Conservation (phyloP, 495 filamentous ascomycete genomes). For the Aeminium ludgeri region DNA sequence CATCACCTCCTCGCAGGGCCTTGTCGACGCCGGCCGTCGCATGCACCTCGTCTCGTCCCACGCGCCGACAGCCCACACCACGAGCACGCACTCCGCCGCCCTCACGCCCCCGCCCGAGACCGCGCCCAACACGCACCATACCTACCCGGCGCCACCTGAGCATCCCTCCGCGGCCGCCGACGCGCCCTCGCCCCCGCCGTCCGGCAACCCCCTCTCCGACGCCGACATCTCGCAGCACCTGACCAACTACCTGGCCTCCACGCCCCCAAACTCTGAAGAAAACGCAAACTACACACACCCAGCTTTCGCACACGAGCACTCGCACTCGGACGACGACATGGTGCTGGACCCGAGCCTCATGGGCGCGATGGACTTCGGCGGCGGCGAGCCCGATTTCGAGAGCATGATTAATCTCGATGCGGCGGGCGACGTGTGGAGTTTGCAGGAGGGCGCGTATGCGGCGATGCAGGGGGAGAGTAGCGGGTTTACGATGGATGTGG, state of each 20-base stretch:
- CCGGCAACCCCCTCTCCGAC: slow-evolving; percentile 16
- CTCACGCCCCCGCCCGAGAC: slow-evolving; percentile 28
- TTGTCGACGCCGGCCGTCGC: slow-evolving; percentile 24
- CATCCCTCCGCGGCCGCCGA: slow-evolving; percentile 2
- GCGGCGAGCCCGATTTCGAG: slow-evolving; percentile 28
- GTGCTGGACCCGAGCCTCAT: neutral
- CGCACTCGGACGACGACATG: slow-evolving; percentile 8
- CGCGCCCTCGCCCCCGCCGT: neutral
- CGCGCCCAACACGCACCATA: too few species aligned
- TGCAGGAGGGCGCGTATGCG: slow-evolving; percentile 12
- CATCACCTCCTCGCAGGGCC: slow-evolving; percentile 22
- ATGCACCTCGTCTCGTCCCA: slow-evolving; percentile 15
- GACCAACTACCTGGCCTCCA: slow-evolving; percentile 26
- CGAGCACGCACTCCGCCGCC: slow-evolving; percentile 14
- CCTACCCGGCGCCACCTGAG: too few species aligned
- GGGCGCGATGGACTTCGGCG: slow-evolving; percentile 17
- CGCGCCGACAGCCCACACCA: too few species aligned
- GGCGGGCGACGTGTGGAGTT: slow-evolving; percentile 15
- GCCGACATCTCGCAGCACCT: slow-evolving; percentile 23
- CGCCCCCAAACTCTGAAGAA: slow-evolving; percentile 25
- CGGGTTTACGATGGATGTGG: slow-evolving; percentile 24
- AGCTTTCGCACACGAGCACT: slow-evolving; percentile 16
- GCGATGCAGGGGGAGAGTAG: slow-evolving; percentile 24
- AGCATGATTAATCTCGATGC: slow-evolving; percentile 18
- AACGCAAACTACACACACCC: too few species aligned